These are phyloP conservation scores for Cucurbita pepo DNA, from an alignment of 306 rosid genomes.

Conservation along the genomic window DNA sequence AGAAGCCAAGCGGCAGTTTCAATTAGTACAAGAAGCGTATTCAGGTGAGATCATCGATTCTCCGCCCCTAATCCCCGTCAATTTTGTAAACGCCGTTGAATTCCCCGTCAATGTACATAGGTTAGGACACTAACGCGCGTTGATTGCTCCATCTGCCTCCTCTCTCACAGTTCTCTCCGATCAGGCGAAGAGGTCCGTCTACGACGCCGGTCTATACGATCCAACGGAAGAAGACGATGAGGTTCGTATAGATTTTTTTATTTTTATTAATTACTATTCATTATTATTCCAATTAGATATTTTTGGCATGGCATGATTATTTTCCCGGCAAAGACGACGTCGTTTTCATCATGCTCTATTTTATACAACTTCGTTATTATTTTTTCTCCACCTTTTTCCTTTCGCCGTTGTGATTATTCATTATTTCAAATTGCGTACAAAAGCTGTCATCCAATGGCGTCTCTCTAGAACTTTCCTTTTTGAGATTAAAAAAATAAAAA, in stretches of 20 bases:
- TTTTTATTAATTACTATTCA: not conserved
- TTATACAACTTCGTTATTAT: not conserved
- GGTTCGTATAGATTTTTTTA: conserved; percentile 26
- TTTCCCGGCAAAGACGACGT: not conserved
- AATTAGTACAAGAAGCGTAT: conserved; percentile 89
- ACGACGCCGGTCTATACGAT: conserved; percentile 81
- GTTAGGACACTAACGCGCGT: not conserved
- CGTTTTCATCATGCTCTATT: not conserved
- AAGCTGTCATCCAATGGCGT: not conserved
- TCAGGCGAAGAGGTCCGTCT: conserved; percentile 68
- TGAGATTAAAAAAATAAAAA: too few relatives aligned
- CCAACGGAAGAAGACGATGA: conserved; percentile 68
- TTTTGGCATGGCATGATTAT: not conserved
- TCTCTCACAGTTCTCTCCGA: conserved; percentile 64
- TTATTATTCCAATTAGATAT: conserved; percentile 11
- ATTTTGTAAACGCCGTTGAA: not conserved
- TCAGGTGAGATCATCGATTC: conserved; percentile 32
- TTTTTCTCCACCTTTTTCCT: not conserved
- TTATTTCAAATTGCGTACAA: not conserved
- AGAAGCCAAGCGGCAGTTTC: conserved; percentile 78
- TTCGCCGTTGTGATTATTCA: not conserved
- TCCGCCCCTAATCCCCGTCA: not conserved
- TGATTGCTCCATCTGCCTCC: not conserved
- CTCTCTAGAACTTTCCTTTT: not conserved
- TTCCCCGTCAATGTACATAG: not conserved